Conservation (phyloP, 345 rosid genomes). For the Aquilaria sinensis region DNA sequence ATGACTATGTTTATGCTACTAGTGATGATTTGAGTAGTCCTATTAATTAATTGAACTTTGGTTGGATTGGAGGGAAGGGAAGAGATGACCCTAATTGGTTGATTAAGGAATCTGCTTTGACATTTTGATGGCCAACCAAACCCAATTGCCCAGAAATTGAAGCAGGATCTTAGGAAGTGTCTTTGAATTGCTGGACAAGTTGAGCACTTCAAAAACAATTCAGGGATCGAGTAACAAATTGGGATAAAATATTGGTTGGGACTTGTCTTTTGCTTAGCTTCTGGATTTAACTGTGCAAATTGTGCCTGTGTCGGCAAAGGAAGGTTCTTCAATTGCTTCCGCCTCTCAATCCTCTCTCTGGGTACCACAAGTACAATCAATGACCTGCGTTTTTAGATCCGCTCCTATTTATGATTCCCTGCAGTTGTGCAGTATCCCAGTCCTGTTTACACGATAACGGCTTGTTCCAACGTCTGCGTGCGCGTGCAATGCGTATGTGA, state of each 20-base stretch:
- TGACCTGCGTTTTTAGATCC: neutral
- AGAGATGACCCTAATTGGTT: too few species aligned
- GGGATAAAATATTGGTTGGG: neutral
- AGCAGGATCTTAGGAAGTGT: conserved; percentile 22
- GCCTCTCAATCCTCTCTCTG: too few species aligned
- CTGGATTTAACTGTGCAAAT: too few species aligned
- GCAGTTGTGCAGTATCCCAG: neutral
- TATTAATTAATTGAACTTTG: too few species aligned
- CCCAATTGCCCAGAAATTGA: neutral
- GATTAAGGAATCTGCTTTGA: conserved; percentile 11
- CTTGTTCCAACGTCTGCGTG: too few species aligned
- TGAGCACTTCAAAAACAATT: conserved; percentile 18
- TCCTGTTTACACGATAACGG: neutral
- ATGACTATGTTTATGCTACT: too few species aligned
- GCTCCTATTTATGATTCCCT: conserved; percentile 11
- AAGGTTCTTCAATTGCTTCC: conserved; percentile 8
- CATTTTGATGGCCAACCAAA: conserved; percentile 2
- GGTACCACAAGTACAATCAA: too few species aligned
- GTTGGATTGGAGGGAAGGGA: too few species aligned
- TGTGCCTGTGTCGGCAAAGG: conserved; percentile 30
- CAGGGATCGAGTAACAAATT: neutral
- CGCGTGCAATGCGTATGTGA: too few species aligned
- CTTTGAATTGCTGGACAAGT: conserved; percentile 10
- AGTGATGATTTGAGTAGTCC: too few species aligned
- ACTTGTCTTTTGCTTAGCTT: too few species aligned